Percentiles rank a stretch among this genome's conserved stretches.
phyloP scores from a whole-genome alignment of 345 rosid genomes.

The Eucalyptus melliodora region DNA sequence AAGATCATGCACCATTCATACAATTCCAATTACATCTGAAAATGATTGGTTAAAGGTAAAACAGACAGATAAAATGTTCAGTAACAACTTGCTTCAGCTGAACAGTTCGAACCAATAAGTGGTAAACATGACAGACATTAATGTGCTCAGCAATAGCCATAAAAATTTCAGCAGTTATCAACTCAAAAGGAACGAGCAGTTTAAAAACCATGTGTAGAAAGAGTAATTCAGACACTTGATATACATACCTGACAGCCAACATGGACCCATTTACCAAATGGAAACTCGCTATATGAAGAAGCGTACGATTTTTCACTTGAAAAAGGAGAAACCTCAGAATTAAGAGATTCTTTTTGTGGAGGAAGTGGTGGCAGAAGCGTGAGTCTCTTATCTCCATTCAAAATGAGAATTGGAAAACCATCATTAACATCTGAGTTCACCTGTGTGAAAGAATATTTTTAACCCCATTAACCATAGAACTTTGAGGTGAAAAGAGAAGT shows the following conservation, averaged over 20 bases:
- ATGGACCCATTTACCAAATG: constrained; percentile 60
- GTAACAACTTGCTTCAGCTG: not conserved
- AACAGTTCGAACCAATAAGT: not conserved
- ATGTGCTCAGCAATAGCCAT: not conserved
- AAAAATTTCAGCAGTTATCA: not conserved
- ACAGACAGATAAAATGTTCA: not conserved
- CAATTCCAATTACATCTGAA: not conserved
- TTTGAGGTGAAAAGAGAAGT: not conserved
- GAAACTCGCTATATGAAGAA: constrained; percentile 24
- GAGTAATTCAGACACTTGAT: not conserved
- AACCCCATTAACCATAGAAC: not conserved
- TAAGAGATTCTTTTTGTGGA: constrained; percentile 28
- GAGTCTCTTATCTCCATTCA: constrained; percentile 51
- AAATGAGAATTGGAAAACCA: constrained; percentile 51
- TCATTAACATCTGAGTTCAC: constrained; percentile 20
- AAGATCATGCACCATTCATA: not conserved
- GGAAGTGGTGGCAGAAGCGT: constrained; percentile 36
- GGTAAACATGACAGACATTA: not conserved
- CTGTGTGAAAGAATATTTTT: constrained; percentile 12
- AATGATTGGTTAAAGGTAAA: not conserved
- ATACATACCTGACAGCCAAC: constrained; percentile 57
- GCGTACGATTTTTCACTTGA: constrained; percentile 25
- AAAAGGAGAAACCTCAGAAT: constrained; percentile 17
- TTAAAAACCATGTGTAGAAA: not conserved
- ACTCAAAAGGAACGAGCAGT: not conserved